phyloP scores from a whole-genome alignment of 306 rosid species.

The Alnus glutinosa region DNA sequence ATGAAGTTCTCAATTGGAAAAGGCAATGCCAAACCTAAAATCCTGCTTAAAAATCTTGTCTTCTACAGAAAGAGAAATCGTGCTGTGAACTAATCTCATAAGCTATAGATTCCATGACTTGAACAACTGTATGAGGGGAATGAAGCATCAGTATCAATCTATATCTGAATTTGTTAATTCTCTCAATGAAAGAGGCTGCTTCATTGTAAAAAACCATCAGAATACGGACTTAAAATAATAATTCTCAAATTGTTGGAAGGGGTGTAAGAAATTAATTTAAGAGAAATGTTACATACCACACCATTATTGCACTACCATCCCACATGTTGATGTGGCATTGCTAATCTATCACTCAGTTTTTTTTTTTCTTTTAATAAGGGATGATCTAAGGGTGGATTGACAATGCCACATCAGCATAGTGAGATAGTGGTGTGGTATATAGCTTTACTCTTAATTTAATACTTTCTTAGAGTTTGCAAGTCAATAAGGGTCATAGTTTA shows the following conservation, averaged over 20 bases:
- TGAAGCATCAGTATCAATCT: neutral
- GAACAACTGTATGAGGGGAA: neutral
- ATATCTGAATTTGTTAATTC: neutral
- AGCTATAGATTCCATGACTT: neutral
- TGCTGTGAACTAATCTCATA: neutral
- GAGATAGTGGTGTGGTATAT: no score
- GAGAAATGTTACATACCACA: no score
- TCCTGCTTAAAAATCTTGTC: no score
- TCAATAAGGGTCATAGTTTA: neutral
- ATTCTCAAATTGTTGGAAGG: neutral
- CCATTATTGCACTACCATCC: no score
- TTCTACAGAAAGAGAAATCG: no score
- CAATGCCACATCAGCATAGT: no score
- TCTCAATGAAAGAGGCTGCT: neutral
- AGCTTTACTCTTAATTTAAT: neutral
- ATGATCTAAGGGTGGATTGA: no score
- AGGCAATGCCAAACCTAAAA: neutral
- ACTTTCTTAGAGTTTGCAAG: neutral
- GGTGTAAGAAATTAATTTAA: neutral
- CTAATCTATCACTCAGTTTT: no score
- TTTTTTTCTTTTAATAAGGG: no score
- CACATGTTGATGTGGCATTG: no score
- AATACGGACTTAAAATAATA: neutral
- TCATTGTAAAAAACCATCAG: neutral
- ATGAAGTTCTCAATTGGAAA: neutral